Conservation (phyloP, 2,329 filamentous ascomycete genomes). For the Dothideomycetidae sp. region DNA sequence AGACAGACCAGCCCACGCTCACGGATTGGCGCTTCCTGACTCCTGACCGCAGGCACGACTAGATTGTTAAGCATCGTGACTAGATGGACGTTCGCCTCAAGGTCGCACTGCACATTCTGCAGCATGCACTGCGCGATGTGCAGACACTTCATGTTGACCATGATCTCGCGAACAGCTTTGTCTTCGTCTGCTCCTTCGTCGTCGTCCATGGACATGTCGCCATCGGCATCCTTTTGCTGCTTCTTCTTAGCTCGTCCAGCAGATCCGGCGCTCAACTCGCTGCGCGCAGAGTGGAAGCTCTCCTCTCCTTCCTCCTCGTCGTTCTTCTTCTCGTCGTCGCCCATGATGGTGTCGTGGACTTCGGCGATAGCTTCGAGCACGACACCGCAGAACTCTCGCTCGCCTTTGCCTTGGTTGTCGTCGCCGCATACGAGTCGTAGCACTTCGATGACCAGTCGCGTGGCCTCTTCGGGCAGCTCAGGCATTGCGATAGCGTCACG, state of each 20-base stretch:
- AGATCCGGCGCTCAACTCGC: slow-evolving; percentile 59
- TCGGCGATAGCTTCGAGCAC: slow-evolving; percentile 91
- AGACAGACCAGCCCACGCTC: slow-evolving; percentile 82
- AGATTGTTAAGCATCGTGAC: slow-evolving; percentile 97
- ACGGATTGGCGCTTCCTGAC: slow-evolving; percentile 80
- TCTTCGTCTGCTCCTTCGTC: slow-evolving; percentile 48
- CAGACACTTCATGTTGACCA: slow-evolving; percentile 96
- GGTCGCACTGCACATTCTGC: slow-evolving; percentile 73
- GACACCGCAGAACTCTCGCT: slow-evolving; percentile 69
- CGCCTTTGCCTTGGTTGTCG: slow-evolving; percentile 53
- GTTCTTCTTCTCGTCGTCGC: slow-evolving; percentile 45
- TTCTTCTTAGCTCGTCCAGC: slow-evolving; percentile 23
- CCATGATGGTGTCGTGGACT: slow-evolving; percentile 81
- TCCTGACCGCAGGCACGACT: slow-evolving; percentile 86
- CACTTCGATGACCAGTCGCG: slow-evolving; percentile 71
- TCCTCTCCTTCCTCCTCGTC: slow-evolving; percentile 43
- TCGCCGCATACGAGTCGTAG: slow-evolving; percentile 70
- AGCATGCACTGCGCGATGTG: slow-evolving; percentile 97
- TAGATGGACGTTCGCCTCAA: slow-evolving; percentile 82
- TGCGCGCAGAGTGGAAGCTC: slow-evolving; percentile 87
- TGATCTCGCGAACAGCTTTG: slow-evolving; percentile 77
- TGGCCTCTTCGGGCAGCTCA: slow-evolving; percentile 82
- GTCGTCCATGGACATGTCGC: slow-evolving; percentile 25
- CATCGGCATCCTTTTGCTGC: slow-evolving; percentile 42
- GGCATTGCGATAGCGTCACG: slow-evolving; percentile 73